phyloP scores from a whole-genome alignment of 345 rosid species.

The Turritis glabra region DNA sequence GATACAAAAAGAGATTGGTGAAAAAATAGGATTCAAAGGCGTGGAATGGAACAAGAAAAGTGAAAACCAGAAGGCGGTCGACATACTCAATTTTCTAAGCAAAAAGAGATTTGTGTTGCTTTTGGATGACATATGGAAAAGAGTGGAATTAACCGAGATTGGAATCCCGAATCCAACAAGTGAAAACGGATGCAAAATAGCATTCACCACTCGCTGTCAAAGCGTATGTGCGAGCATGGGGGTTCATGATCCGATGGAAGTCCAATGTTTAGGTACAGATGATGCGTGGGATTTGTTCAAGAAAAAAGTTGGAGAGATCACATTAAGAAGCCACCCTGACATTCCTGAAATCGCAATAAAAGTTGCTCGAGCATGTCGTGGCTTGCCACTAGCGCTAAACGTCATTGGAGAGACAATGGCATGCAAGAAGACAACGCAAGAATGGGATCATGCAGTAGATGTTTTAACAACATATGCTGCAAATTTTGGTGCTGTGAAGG shows the following conservation, averaged over 20 bases:
- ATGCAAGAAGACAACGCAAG: constrained; percentile 1
- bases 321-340: constrained; percentile 1
- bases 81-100: background rate
- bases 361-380: constrained; percentile 14
- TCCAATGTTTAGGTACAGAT: constrained; percentile 22
- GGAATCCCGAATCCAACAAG: constrained; percentile 23
- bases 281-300: constrained; percentile 21
- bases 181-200: constrained; percentile 20
- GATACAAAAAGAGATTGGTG: constrained; percentile 27
- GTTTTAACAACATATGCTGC: constrained; percentile 10
- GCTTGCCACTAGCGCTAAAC: constrained; percentile 16
- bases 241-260: constrained; percentile 7
- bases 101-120: constrained; percentile 20
- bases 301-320: background rate
- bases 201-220: constrained; percentile 21
- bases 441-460: constrained; percentile 5
- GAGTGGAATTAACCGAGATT: constrained; percentile 7
- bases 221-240: constrained; percentile 24
- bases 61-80: background rate
- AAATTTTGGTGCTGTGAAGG: constrained; percentile 9
- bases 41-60: constrained; percentile 16
- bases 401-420: constrained; percentile 29
- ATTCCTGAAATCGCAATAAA: constrained; percentile 10
- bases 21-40: background rate
- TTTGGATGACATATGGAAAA: constrained; percentile 19